Evolutionary conservation across 2,329 filamentous ascomycete species (phyloP).

Genomic region (Neodidymelliopsis sp.): DNA sequence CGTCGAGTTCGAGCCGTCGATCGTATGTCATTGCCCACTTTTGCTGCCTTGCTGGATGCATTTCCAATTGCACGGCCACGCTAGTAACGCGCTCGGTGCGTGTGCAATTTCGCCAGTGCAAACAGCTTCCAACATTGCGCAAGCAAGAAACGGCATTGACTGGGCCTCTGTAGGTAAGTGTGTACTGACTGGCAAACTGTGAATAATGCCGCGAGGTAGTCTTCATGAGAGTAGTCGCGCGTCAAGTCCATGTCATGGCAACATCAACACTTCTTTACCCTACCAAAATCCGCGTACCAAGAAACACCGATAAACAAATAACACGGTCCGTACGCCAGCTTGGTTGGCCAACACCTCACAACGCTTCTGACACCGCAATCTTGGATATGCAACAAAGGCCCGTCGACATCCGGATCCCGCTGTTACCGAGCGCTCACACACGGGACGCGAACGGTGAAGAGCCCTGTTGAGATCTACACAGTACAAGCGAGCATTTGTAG

Average conservation of each 20-base stretch:
- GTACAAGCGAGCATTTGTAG: no score
- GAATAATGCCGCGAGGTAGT: not conserved
- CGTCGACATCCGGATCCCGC: not conserved
- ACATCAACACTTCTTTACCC: not conserved
- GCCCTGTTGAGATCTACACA: no score
- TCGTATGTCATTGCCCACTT: constrained; percentile 17
- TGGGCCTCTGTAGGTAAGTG: no score
- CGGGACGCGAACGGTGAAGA: not conserved
- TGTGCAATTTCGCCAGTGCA: no score
- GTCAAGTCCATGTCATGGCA: not conserved
- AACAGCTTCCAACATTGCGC: no score
- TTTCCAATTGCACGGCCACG: not conserved
- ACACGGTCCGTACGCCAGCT: not conserved
- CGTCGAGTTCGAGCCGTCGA: constrained; percentile 6
- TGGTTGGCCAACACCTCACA: not conserved
- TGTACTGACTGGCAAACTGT: not conserved
- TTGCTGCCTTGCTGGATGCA: constrained; percentile 1
- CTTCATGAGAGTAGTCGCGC: not conserved
- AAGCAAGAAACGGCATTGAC: no score
- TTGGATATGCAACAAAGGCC: not conserved
- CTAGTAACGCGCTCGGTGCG: not conserved
- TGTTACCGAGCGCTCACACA: not conserved
- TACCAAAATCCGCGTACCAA: not conserved
- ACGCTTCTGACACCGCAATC: not conserved
- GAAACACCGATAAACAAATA: not conserved